A percentile compares a stretch with the other conserved stretches of the same genome.
Conservation (phyloP, 2,329 filamentous ascomycete genomes). For the Trichoderma koningiopsis region DNA sequence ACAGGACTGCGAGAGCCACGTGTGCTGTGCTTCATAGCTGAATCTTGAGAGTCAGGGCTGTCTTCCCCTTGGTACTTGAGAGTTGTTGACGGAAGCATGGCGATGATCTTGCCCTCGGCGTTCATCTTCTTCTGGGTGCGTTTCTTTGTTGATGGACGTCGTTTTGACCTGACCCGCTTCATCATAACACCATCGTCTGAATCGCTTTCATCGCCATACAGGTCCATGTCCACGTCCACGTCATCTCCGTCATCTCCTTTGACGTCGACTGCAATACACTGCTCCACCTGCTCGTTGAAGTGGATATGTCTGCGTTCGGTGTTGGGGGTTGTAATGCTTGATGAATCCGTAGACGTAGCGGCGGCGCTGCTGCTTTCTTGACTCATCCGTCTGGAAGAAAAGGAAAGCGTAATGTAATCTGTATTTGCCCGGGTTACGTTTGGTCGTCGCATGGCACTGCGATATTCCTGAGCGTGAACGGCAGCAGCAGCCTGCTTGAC, state of each 20-base stretch:
- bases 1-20: constrained; percentile 50
- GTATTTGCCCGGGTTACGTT: constrained; percentile 65
- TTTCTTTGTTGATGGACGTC: constrained; percentile 53
- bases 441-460: constrained; percentile 54
- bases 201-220: constrained; percentile 61
- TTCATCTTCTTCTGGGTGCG: constrained; percentile 44
- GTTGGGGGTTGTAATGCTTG: constrained; percentile 65
- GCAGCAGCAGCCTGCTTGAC: constrained; percentile 87
- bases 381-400: constrained; percentile 63
- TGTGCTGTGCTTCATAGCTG: constrained; percentile 63
- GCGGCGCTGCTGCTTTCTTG: constrained; percentile 63
- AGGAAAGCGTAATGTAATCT: constrained; percentile 68
- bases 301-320: constrained; percentile 83
- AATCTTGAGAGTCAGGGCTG: constrained; percentile 66
- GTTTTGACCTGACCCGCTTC: constrained; percentile 63
- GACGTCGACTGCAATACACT: constrained; percentile 90
- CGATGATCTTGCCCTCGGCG: constrained; percentile 79
- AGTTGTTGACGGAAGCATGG: constrained; percentile 83
- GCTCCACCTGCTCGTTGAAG: constrained; percentile 93
- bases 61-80: constrained; percentile 81
- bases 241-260: constrained; percentile 79
- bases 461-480: constrained; percentile 76
- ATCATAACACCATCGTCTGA: constrained; percentile 85
- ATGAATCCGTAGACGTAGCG: constrained; percentile 68
- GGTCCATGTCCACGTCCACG: constrained; percentile 50